Evolutionary conservation across 83 land plant genomes (phyloP).

Genomic region (Picea abies): DNA sequence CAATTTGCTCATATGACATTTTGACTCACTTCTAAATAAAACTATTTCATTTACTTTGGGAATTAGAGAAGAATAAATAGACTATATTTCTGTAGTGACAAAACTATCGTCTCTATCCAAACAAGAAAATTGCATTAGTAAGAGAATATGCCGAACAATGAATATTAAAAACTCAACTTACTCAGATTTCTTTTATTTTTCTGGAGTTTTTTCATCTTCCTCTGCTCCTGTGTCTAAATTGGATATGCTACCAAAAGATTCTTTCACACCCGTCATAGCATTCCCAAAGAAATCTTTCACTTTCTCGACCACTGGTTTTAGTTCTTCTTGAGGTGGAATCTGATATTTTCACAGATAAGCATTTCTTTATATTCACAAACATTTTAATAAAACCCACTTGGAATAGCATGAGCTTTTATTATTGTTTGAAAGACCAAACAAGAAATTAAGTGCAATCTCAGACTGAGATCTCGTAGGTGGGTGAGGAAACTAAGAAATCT

Average conservation of each 20-base stretch:
- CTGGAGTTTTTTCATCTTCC: neutral
- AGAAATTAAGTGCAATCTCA: neutral
- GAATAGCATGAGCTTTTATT: neutral
- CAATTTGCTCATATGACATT: neutral
- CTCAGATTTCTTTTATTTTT: conserved; percentile 10
- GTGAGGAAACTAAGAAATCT: neutral
- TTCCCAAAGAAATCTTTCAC: conserved; percentile 83
- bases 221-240: neutral
- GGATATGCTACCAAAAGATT: conserved; percentile 56
- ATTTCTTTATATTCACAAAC: neutral
- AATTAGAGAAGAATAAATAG: neutral
- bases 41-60: neutral
- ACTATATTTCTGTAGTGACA: neutral
- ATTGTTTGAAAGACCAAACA: neutral
- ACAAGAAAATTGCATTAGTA: neutral
- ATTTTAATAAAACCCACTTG: neutral
- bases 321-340: conserved; percentile 71
- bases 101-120: neutral
- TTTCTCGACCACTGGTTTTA: conserved; percentile 78
- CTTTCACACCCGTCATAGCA: conserved; percentile 44
- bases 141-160: neutral
- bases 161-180: neutral
- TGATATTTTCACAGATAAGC: conserved; percentile 21
- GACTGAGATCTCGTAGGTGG: neutral
- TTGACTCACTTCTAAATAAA: neutral